phyloP scores from a whole-genome alignment of 2,329 filamentous ascomycete genomes.

The Sporothrix pseudoabietina region DNA sequence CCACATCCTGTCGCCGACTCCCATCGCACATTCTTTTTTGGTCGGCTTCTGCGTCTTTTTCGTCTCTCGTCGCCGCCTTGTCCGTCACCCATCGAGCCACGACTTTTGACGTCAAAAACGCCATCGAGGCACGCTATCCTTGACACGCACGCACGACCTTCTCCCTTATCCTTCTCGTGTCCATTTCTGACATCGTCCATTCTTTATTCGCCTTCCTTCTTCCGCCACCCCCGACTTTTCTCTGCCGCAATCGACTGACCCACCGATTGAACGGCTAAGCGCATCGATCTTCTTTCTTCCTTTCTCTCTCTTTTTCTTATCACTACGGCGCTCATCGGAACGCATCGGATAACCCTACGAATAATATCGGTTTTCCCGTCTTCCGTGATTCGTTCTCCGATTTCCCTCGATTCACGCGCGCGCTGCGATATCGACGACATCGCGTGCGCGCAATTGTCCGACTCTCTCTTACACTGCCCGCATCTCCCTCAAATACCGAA shows the following conservation, averaged over 20 bases:
- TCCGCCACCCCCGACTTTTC: neutral
- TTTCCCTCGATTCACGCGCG: neutral
- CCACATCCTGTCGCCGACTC: slow-evolving; percentile 14
- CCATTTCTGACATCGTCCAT: neutral
- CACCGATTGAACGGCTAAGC: neutral
- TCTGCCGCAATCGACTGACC: neutral
- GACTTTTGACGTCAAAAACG: neutral
- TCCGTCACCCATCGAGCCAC: neutral
- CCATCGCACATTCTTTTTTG: neutral
- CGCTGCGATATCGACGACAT: neutral
- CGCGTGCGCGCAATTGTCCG: slow-evolving; percentile 30
- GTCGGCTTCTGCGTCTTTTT: neutral
- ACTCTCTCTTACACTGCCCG: neutral
- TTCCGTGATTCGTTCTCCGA: neutral
- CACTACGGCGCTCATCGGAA: neutral
- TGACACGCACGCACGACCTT: neutral
- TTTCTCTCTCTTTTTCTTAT: neutral
- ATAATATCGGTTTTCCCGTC: neutral
- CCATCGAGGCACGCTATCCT: neutral
- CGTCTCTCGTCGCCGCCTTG: neutral
- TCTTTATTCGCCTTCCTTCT: neutral
- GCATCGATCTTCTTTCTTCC: neutral
- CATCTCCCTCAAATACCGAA: slow-evolving; percentile 39
- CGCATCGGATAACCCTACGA: neutral
- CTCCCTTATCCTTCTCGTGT: neutral